Percentiles rank a stretch among this genome's conserved stretches.
phyloP scores from a whole-genome alignment of 495 filamentous ascomycete species.

The Lichina pygmaea region DNA sequence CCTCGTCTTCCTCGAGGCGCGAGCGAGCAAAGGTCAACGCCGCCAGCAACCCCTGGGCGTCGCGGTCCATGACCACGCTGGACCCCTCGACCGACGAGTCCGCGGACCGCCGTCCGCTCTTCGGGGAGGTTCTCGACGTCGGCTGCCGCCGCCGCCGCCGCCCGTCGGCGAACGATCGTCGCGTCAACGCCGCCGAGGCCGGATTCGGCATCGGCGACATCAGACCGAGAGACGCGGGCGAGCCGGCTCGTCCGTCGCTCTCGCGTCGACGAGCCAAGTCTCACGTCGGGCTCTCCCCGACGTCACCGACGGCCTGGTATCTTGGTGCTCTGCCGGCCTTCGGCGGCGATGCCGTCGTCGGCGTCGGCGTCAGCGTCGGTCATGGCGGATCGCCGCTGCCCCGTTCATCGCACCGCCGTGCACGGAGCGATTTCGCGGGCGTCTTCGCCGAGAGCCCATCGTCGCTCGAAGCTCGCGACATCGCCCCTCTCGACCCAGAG shows the following conservation, averaged over 20 bases:
- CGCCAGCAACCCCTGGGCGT: constrained; percentile 4
- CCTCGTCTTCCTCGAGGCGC: constrained; percentile 2
- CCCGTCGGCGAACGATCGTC: too few species aligned
- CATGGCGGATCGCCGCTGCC: constrained; percentile 6
- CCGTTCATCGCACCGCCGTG: constrained; percentile 16
- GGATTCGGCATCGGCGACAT: constrained; percentile 15
- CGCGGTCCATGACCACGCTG: constrained; percentile 10
- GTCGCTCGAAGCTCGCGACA: not conserved
- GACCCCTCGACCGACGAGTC: not conserved
- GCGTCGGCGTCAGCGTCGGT: not conserved
- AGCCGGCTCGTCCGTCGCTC: constrained; percentile 15
- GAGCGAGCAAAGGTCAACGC: constrained; percentile 1
- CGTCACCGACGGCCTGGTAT: constrained; percentile 31
- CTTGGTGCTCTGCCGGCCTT: constrained; percentile 19
- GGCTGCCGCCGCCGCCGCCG: not conserved
- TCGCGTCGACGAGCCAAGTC: constrained; percentile 15
- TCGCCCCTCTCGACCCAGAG: not conserved
- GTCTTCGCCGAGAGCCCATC: constrained; percentile 1
- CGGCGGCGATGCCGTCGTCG: constrained; percentile 16
- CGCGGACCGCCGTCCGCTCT: constrained; percentile 16
- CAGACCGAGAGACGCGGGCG: not conserved
- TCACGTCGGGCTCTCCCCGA: constrained; percentile 14
- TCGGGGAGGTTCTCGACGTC: constrained; percentile 19
- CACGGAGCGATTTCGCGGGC: constrained; percentile 18
- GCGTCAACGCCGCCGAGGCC: constrained; percentile 7